Percentiles rank a stretch among this genome's conserved stretches.
phyloP scores from a whole-genome alignment of 306 rosid genomes.

The Argentina anserina region DNA sequence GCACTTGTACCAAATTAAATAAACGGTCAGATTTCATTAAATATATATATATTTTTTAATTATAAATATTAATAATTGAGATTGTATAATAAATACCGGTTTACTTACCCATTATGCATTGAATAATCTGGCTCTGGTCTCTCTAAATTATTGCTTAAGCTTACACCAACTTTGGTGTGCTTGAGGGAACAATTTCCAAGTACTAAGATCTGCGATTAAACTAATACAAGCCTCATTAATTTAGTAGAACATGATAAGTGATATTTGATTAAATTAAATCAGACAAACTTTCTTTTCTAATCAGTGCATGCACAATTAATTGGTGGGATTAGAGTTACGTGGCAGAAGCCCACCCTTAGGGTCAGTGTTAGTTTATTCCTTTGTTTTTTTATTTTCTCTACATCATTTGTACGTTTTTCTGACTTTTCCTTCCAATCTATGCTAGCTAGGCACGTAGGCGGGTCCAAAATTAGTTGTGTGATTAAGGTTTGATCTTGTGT shows the following conservation, averaged over 20 bases:
- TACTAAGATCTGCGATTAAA: slow-evolving; percentile 1
- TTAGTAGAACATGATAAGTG: neutral
- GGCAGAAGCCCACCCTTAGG: slow-evolving; percentile 37
- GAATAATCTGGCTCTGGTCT: no score
- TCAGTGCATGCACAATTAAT: slow-evolving; percentile 27
- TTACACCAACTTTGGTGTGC: neutral
- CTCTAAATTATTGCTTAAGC: slow-evolving; percentile 14
- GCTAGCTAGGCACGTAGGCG: no score
- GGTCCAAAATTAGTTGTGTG: neutral
- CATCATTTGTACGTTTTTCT: neutral
- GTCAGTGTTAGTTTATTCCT: neutral
- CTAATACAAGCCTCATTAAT: neutral
- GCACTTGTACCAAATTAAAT: no score
- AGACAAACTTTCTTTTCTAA: slow-evolving; percentile 1
- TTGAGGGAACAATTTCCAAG: slow-evolving; percentile 31
- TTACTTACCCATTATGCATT: no score
- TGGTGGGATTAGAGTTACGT: slow-evolving; percentile 17
- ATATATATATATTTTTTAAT: no score
- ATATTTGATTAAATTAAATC: neutral
- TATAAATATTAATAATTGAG: no score
- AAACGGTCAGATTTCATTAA: no score
- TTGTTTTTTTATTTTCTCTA: neutral
- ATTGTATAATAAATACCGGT: no score
- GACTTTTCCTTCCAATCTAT: neutral
- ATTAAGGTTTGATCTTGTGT: neutral